Evolutionary conservation across 2,329 filamentous ascomycete species (phyloP).

Genomic region (Aureobasidium sp.): DNA sequence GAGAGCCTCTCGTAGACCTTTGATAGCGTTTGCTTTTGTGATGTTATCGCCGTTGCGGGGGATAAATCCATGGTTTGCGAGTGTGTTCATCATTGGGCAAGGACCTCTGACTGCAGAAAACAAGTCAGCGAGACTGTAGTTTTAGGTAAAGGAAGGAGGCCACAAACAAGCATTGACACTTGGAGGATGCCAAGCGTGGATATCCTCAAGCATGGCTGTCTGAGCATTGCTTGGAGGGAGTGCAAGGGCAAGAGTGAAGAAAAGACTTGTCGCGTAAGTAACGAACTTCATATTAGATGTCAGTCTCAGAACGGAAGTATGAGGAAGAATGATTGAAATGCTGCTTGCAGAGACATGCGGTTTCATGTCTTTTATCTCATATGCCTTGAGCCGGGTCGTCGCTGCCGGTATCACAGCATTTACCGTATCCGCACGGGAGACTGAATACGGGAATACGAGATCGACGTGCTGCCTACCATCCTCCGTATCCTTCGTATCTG

Average conservation of each 20-base stretch:
- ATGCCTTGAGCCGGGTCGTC: too few relatives aligned
- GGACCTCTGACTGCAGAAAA: constrained; percentile 19
- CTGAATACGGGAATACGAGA: neutral
- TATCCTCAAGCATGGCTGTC: neutral
- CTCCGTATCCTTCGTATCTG: neutral
- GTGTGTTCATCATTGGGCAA: constrained; percentile 21
- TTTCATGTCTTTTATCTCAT: neutral
- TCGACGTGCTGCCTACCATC: neutral
- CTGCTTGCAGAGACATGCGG: neutral
- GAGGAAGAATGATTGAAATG: neutral
- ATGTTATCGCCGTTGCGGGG: constrained; percentile 18
- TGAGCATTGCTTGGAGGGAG: neutral
- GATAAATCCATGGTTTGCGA: constrained; percentile 25
- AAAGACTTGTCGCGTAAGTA: neutral
- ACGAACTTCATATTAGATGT: neutral
- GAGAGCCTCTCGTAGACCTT: neutral
- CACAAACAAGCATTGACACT: neutral
- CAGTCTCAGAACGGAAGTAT: too few relatives aligned
- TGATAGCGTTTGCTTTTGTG: constrained; percentile 3
- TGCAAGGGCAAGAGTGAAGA: neutral
- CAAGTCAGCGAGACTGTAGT: neutral
- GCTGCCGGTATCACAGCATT: too few relatives aligned
- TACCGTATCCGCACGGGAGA: neutral
- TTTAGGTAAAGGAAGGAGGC: too few relatives aligned
- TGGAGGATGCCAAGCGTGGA: neutral